Base-by-base conservation (phyloP, 768 basidiomycete genomes). In the Kwoniella botswanensis region DNA sequence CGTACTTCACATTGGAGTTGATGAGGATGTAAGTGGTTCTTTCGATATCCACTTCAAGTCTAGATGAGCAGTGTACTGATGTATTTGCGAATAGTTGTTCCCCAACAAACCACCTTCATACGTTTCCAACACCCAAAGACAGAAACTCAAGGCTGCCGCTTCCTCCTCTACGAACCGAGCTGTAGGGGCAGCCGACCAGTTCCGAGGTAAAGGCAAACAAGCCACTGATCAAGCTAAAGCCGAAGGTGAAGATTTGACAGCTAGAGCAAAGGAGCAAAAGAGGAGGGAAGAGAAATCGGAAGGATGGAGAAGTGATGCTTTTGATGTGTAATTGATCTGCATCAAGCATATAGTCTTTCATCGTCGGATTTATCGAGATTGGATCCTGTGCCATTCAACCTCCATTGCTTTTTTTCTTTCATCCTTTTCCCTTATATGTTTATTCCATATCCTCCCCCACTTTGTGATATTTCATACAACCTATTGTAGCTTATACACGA, bases 1-100 rank as follows among this genome's bases (percentile, higher is more conserved):
- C 74, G 73, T 85, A 50, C 74, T 85, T 58, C 82, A 84, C 68
- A 80, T 85, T 64, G 85, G 85, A 21, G 83, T 84, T 24, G 84
- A 85, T 68, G 84, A 84, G 70, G 80, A 82, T 58, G 77, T 81
- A 68, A 76, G 77, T 82, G 26, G 12, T 66, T 11, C 11, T 0
- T 2, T 18, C 3, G 11, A 52, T 11, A 21, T 43, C 35, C 15
- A 7, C 6, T 35, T 7, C 35, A 35, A 35, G 35, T 7, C 6
- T 35, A 35, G 6, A 6, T 35, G 6, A 35, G 6, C 35, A 35
- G 6, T 7, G 7, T 50, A 13, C 46, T 50, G 46, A 50, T 50
- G 18, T 50, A 4, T 15, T 50, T 50, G 12, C 46, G 3, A 4
- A 12, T 59, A 80, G 76, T 71, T 82, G 56, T 84, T 84, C 83